Conservation (phyloP, 2,329 filamentous ascomycete genomes). For the Aureobasidium sp. region DNA sequence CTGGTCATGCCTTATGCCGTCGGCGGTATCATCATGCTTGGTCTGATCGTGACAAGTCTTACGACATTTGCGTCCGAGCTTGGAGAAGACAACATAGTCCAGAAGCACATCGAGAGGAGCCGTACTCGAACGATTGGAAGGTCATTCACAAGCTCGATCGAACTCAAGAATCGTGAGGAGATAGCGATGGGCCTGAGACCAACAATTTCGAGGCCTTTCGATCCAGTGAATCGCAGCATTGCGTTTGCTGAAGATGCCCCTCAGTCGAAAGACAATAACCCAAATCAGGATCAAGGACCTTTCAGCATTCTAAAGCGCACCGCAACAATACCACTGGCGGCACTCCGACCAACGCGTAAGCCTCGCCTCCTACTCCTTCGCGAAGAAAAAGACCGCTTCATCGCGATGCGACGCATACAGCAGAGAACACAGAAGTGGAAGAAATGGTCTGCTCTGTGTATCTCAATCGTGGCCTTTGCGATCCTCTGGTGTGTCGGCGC, state of each 20-base stretch:
- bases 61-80: slow-evolving; percentile 55
- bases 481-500: slow-evolving; percentile 76
- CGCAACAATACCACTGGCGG: slow-evolving; percentile 12
- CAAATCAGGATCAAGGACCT: background rate
- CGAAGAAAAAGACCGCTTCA: slow-evolving; percentile 34
- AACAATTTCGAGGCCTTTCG: slow-evolving; percentile 17
- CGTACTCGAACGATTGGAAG: slow-evolving; percentile 47
- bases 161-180: slow-evolving; percentile 32
- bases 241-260: slow-evolving; percentile 8
- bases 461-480: slow-evolving; percentile 60
- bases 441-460: slow-evolving; percentile 62
- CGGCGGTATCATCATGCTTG: slow-evolving; percentile 73
- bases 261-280: background rate
- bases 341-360: slow-evolving; percentile 18
- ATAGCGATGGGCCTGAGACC: slow-evolving; percentile 12
- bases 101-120: slow-evolving; percentile 47
- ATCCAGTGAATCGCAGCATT: slow-evolving; percentile 13
- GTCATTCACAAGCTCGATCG: slow-evolving; percentile 44
- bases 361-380: slow-evolving; percentile 49
- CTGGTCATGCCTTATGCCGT: slow-evolving; percentile 78
- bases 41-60: slow-evolving; percentile 74
- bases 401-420: slow-evolving; percentile 66
- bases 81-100: slow-evolving; percentile 53
- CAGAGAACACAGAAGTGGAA: slow-evolving; percentile 53
- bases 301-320: slow-evolving; percentile 9